Evolutionary conservation across 768 basidiomycete genomes (phyloP).

Genomic region (Tephrocybe sp.): DNA sequence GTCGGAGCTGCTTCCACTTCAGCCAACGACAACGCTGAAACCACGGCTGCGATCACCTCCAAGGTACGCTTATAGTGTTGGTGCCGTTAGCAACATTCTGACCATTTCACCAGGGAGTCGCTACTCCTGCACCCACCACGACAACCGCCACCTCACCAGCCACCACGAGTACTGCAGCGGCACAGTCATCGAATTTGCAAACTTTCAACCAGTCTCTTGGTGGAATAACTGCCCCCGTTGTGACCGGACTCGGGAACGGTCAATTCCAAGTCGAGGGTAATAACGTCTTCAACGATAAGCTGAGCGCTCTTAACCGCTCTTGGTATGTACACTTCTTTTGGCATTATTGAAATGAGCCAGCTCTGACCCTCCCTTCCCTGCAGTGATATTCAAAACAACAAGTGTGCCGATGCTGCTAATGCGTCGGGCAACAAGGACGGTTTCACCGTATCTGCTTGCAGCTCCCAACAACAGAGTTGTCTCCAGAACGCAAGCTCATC

Average conservation of each 20-base stretch:
- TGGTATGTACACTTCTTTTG: constrained; percentile 30
- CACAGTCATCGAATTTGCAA: constrained; percentile 15
- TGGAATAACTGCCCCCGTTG: constrained; percentile 45
- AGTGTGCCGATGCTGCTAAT: constrained; percentile 59
- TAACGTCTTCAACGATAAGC: constrained; percentile 42
- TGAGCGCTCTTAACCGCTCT: constrained; percentile 47
- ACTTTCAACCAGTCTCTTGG: constrained; percentile 52
- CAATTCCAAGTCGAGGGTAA: constrained; percentile 52
- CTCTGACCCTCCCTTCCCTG: neutral
- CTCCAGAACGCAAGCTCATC: constrained; percentile 23
- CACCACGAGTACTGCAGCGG: constrained; percentile 9
- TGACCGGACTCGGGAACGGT: constrained; percentile 37
- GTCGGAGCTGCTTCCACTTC: constrained; percentile 22
- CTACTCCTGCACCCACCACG: constrained; percentile 13
- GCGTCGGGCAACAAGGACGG: constrained; percentile 45
- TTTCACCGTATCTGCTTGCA: constrained; percentile 48
- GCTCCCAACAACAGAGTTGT: constrained; percentile 43
- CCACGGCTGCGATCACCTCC: constrained; percentile 9
- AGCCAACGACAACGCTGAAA: neutral
- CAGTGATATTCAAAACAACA: constrained; percentile 58
- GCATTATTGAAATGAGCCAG: neutral
- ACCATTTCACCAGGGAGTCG: constrained; percentile 2
- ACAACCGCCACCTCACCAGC: constrained; percentile 13
- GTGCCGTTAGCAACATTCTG: no score
- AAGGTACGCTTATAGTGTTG: neutral